Conservation (phyloP, 768 basidiomycete species). For the Auriscalpium orientale region DNA sequence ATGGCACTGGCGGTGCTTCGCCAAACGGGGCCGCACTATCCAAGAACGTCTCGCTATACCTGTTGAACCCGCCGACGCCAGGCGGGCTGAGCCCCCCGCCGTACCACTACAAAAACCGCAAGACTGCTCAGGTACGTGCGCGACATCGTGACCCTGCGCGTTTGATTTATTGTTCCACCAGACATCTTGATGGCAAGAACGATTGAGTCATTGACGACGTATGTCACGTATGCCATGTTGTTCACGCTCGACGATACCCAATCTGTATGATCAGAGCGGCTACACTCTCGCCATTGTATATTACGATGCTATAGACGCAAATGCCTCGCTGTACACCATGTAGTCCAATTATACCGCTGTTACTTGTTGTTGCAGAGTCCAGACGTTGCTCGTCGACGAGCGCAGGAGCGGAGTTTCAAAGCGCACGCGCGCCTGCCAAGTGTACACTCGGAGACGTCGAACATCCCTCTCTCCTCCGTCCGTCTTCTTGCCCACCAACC, state of each 20-base stretch:
- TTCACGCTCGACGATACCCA: slow-evolving; percentile 1
- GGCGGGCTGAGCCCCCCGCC: slow-evolving; percentile 17
- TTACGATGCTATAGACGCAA: not conserved
- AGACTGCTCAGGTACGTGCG: slow-evolving; percentile 1
- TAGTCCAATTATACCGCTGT: not conserved
- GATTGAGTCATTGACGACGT: not conserved
- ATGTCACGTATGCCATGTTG: not conserved
- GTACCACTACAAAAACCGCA: slow-evolving; percentile 10
- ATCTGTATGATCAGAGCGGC: not conserved
- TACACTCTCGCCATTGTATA: not conserved
- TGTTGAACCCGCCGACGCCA: slow-evolving; percentile 7
- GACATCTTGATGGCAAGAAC: not conserved
- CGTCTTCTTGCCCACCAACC: not conserved
- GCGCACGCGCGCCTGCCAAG: not conserved
- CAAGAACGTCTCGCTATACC: slow-evolving; percentile 7
- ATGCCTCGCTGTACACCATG: slow-evolving; percentile 1
- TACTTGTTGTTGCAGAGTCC: too few relatives aligned
- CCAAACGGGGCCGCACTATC: not conserved
- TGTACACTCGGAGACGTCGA: not conserved
- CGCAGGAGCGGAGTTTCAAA: slow-evolving; percentile 13
- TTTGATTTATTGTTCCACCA: not conserved
- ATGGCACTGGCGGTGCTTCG: not conserved
- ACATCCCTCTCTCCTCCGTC: not conserved
- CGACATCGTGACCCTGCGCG: not conserved
- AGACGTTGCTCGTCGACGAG: not conserved